A percentile compares a stretch with the other conserved stretches of the same genome.
phyloP scores from a whole-genome alignment of 1,284 basidiomycete species.

The Ustilago trichophora region DNA sequence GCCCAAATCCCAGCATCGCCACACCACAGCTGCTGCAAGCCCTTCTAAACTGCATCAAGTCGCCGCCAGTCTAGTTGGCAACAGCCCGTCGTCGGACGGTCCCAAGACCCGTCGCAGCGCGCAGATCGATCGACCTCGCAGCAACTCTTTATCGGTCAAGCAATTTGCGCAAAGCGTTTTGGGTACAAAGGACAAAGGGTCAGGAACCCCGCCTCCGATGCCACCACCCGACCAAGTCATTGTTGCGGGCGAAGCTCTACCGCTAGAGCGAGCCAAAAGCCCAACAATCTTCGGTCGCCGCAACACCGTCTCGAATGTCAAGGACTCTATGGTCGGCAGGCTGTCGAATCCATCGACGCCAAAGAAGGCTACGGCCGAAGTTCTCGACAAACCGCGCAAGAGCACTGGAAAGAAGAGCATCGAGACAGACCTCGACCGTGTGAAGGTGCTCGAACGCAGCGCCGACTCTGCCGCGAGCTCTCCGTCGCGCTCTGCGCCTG shows the following conservation, averaged over 20 bases:
- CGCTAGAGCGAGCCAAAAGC: slow-evolving; percentile 48
- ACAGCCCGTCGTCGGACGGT: slow-evolving; percentile 16
- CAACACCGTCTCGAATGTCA: slow-evolving; percentile 40
- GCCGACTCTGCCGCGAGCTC: slow-evolving; percentile 22
- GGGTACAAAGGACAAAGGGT: slow-evolving; percentile 36
- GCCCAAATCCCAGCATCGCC: slow-evolving; percentile 38
- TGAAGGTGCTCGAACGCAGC: slow-evolving; percentile 35
- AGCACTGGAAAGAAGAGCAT: slow-evolving; percentile 29
- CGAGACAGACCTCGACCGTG: slow-evolving; percentile 37
- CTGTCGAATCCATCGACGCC: slow-evolving; percentile 43
- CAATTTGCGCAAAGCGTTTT: slow-evolving; percentile 45
- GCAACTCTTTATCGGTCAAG: slow-evolving; percentile 53
- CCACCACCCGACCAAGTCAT: slow-evolving; percentile 27
- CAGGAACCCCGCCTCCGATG: slow-evolving; percentile 6
- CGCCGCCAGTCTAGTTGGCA: slow-evolving; percentile 9
- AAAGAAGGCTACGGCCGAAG: slow-evolving; percentile 19
- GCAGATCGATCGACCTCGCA: slow-evolving; percentile 42
- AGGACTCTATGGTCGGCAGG: slow-evolving; percentile 30
- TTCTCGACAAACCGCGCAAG: slow-evolving; percentile 26
- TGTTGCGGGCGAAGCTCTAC: slow-evolving; percentile 43
- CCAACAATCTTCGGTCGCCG: slow-evolving; percentile 48
- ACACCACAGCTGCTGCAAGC: slow-evolving; percentile 32
- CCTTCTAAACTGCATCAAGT: slow-evolving; percentile 38
- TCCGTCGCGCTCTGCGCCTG: slow-evolving; percentile 9
- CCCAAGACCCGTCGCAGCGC: slow-evolving; percentile 20